Evolutionary conservation across 768 basidiomycete species (phyloP).

Genomic region (Suillus brevipes): DNA sequence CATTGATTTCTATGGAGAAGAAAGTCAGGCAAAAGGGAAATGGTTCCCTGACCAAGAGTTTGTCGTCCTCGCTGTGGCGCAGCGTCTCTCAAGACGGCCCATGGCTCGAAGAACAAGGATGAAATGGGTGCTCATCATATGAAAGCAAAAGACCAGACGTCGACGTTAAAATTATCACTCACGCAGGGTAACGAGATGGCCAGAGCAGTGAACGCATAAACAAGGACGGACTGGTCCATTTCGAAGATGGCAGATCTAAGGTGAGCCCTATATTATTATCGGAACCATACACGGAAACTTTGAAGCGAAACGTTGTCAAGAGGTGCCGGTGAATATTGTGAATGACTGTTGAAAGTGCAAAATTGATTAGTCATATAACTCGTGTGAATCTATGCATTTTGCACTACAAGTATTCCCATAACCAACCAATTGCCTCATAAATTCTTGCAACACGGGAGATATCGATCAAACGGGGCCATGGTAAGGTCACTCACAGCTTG

Average conservation of each 20-base stretch:
- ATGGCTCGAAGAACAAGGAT: slow-evolving; percentile 93
- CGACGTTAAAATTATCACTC: slow-evolving; percentile 20
- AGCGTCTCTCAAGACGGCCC: slow-evolving; percentile 47
- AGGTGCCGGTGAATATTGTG: too few relatives aligned
- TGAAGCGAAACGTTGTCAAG: background rate
- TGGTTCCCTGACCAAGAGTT: slow-evolving; percentile 45
- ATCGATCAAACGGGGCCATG: too few relatives aligned
- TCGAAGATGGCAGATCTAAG: background rate
- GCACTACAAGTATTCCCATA: too few relatives aligned
- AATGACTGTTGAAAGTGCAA: too few relatives aligned
- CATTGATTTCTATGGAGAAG: slow-evolving; percentile 8
- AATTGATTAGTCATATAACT: too few relatives aligned
- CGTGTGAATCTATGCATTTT: too few relatives aligned
- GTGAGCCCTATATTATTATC: background rate
- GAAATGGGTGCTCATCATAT: slow-evolving; percentile 65
- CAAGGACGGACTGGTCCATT: slow-evolving; percentile 31
- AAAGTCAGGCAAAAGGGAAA: slow-evolving; percentile 41
- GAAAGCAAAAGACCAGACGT: background rate
- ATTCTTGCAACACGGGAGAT: too few relatives aligned
- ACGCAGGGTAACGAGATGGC: slow-evolving; percentile 28
- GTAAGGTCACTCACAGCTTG: too few relatives aligned
- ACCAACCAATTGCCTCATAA: too few relatives aligned
- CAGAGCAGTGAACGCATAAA: slow-evolving; percentile 21
- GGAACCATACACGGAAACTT: background rate
- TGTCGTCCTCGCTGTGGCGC: slow-evolving; percentile 72